These are phyloP conservation scores for Pittosporum tobira DNA, from an alignment of 129 eudicot genomes.

Conservation along the genomic window DNA sequence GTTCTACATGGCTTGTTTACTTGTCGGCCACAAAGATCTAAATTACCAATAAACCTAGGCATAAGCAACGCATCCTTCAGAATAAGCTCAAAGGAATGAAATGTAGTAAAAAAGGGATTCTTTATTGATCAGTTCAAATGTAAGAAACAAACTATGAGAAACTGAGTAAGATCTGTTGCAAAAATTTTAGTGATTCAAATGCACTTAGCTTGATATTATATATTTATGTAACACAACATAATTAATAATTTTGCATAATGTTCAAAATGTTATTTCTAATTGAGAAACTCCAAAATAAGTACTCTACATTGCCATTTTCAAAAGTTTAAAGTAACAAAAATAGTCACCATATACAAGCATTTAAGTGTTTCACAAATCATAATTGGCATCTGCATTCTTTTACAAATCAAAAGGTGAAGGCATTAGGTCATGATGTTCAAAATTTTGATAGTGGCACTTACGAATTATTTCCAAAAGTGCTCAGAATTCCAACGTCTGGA, in stretches of 20 bases:
- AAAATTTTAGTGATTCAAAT: background rate
- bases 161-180: background rate
- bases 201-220: background rate
- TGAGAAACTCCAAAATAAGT: background rate
- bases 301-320: too few relatives aligned
- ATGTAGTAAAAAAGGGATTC: background rate
- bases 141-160: background rate
- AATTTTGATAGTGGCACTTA: slow-evolving; percentile 29
- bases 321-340: too few relatives aligned
- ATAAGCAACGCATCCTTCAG: slow-evolving; percentile 21
- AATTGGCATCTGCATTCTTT: background rate
- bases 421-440: background rate
- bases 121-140: background rate
- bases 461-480: slow-evolving; percentile 70
- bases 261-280: background rate
- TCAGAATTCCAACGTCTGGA: slow-evolving; percentile 75
- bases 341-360: too few relatives aligned
- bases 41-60: slow-evolving; percentile 81
- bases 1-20: slow-evolving; percentile 81
- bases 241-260: too few relatives aligned
- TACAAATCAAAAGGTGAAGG: background rate
- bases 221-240: background rate
- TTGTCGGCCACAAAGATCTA: slow-evolving; percentile 92
- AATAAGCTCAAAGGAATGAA: slow-evolving; percentile 9
- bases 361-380: too few relatives aligned